Base-by-base conservation (phyloP, 768 basidiomycete species). In the Trametes coccinea region DNA sequence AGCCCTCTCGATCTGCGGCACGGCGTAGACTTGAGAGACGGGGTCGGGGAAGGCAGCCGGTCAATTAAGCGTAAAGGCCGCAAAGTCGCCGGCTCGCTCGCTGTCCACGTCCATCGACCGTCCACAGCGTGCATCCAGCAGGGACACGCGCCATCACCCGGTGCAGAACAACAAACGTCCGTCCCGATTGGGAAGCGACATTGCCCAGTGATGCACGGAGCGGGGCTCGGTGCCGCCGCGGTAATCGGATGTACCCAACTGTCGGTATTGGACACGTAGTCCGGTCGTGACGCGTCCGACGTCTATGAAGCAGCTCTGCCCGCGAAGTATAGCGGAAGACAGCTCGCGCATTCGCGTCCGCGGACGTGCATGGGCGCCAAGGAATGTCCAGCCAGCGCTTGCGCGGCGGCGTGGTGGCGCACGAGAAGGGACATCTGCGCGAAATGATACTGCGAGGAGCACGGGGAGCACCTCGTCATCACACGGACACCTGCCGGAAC, bases 41-140 rank as follows among this genome's bases (percentile, higher is more conserved):
- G 13, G 14, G 41, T 43, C 41, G 41, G 41, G 10, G 41, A 43
- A 43, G 41, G 13, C 13, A 14, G 33, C 56, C 64, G 39, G 40
- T 41, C 13, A 62, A 66, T 44, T 65, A 59, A 7, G 69, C n/a
- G 48, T 14, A n/a, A 43, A 43, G 41, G 7, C 41, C n/a, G 48
- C 11, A n/a, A 43, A 43, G 41, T 43, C 41, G 41, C 41, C 41
- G 41, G 41, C 34, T 37, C 34, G n/a, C 13, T 4, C 41, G 41
- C 8, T 39, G 10, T 14, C 7, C 8, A 43, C 13, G 41, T 6
- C 13, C 41, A 16, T 4, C 10, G 41, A 16, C 41, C 14, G 34
- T 37, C 34, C 6, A 37, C 6, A 5, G 34, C 5, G 11, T 37
- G 6, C 5, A 37, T 37, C 34, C 34, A 11, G 6, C 6, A 37